Evolutionary conservation across 768 basidiomycete genomes (phyloP).

Genomic region (Phaeotremella skinneri): DNA sequence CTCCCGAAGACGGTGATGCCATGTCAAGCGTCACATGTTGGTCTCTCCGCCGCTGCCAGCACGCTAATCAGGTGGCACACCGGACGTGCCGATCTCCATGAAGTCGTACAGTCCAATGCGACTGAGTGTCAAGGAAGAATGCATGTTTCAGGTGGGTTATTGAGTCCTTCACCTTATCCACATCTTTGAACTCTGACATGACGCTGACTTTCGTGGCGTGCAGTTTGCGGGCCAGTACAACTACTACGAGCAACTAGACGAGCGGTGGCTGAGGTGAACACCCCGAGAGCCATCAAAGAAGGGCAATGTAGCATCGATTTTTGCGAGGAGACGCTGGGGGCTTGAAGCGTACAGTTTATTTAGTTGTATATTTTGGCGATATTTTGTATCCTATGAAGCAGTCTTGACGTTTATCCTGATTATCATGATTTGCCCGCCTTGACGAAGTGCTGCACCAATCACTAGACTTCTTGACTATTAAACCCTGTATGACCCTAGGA

Average conservation of each 20-base stretch:
- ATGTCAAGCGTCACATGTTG: neutral
- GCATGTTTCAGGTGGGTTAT: constrained; percentile 33
- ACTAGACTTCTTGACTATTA: no score
- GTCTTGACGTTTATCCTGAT: no score
- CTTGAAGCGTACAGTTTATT: no score
- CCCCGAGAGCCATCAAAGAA: constrained; percentile 8
- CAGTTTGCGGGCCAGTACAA: constrained; percentile 35
- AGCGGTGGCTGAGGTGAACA: constrained; percentile 25
- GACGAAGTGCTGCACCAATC: no score
- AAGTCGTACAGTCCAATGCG: constrained; percentile 15
- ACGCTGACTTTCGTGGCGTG: neutral
- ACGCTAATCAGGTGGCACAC: constrained; percentile 11
- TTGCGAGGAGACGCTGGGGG: constrained; percentile 37
- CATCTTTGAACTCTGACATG: neutral
- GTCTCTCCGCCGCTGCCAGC: constrained; percentile 4
- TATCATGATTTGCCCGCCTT: no score
- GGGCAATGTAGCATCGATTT: constrained; percentile 26
- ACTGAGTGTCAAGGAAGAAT: constrained; percentile 18
- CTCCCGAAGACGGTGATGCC: constrained; percentile 4
- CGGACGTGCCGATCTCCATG: constrained; percentile 25
- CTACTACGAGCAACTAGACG: constrained; percentile 21
- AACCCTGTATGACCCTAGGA: neutral
- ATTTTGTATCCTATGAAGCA: neutral
- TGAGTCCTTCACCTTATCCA: neutral
- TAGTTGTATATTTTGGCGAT: neutral